Percentiles rank a stretch among this genome's conserved stretches.
phyloP scores from a whole-genome alignment of 208 protist genomes.

The Kentomonas sorsogonicus region DNA sequence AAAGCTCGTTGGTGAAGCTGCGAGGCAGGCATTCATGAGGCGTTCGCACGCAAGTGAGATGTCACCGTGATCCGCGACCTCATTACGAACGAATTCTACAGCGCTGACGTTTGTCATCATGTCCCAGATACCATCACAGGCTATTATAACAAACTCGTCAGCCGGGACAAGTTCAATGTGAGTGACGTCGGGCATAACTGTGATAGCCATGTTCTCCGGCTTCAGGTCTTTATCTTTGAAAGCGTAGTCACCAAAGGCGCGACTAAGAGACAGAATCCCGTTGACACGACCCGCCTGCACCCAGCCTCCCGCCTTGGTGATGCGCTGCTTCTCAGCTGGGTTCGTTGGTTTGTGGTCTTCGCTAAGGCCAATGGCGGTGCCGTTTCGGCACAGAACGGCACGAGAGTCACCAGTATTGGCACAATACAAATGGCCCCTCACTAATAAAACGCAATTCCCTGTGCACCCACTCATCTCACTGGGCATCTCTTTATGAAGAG shows the following conservation, averaged over 20 bases:
- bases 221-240: constrained; percentile 81
- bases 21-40: constrained; percentile 78
- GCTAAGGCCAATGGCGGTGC: constrained; percentile 85
- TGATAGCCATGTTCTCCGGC: constrained; percentile 75
- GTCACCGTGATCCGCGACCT: constrained; percentile 78
- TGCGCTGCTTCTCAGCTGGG: constrained; percentile 73
- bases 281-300: constrained; percentile 91
- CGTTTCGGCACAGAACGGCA: constrained; percentile 79
- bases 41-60: constrained; percentile 82
- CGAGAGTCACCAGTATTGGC: constrained; percentile 93
- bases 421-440: constrained; percentile 89
- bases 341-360: constrained; percentile 94
- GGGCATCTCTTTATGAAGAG: constrained; percentile 67
- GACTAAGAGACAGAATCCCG: constrained; percentile 92
- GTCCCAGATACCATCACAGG: constrained; percentile 93
- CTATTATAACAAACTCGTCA: constrained; percentile 91
- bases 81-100: constrained; percentile 84
- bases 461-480: constrained; percentile 80
- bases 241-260: constrained; percentile 93
- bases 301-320: constrained; percentile 83
- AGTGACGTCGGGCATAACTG: constrained; percentile 61
- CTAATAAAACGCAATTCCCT: constrained; percentile 72
- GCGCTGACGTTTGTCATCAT: constrained; percentile 88
- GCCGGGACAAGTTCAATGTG: constrained; percentile 70
- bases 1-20: constrained; percentile 48